Percentiles rank a stretch among this genome's conserved stretches.
These are phyloP conservation scores for Phytophthora syringae DNA, from an alignment of 352 stramenopile genomes.

Conservation along the genomic window DNA sequence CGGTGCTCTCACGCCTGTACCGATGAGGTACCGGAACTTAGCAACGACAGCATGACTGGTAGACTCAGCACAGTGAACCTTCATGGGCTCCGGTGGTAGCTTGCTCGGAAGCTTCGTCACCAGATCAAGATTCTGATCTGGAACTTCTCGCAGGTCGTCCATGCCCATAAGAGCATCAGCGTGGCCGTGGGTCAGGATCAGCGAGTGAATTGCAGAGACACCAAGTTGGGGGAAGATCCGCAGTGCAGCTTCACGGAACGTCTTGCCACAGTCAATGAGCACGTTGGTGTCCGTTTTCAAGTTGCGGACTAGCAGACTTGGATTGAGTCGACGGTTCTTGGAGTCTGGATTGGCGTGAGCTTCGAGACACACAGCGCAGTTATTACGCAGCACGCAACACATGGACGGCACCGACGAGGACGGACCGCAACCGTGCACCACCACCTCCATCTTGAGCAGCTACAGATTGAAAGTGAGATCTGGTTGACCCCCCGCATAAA, in stretches of 20 bases:
- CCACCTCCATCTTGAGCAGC: slow-evolving; percentile 64
- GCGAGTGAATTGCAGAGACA: slow-evolving; percentile 60
- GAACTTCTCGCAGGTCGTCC: slow-evolving; percentile 86
- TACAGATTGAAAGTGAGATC: background rate
- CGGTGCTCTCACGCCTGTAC: slow-evolving; percentile 30
- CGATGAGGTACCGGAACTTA: slow-evolving; percentile 86
- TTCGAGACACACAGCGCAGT: slow-evolving; percentile 71
- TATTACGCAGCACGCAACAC: slow-evolving; percentile 64
- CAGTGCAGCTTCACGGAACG: slow-evolving; percentile 82
- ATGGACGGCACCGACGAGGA: slow-evolving; percentile 85
- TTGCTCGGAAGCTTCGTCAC: slow-evolving; percentile 70
- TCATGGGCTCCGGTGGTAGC: slow-evolving; percentile 54
- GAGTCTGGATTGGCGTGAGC: slow-evolving; percentile 63
- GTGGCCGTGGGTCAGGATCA: slow-evolving; percentile 90
- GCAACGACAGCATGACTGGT: slow-evolving; percentile 64
- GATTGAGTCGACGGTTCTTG: slow-evolving; percentile 72
- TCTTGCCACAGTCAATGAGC: slow-evolving; percentile 86
- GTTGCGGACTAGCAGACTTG: slow-evolving; percentile 69
- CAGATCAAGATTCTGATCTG: slow-evolving; percentile 62
- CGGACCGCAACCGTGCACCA: slow-evolving; percentile 83
- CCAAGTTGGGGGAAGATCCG: slow-evolving; percentile 67
- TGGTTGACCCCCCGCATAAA: slow-evolving; percentile 20
- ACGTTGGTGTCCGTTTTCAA: slow-evolving; percentile 37
- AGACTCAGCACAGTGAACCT: slow-evolving; percentile 63
- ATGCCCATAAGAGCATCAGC: slow-evolving; percentile 84